Conservation (phyloP, 192 early-diverging fungal species). For the Backusella psychrophila region DNA sequence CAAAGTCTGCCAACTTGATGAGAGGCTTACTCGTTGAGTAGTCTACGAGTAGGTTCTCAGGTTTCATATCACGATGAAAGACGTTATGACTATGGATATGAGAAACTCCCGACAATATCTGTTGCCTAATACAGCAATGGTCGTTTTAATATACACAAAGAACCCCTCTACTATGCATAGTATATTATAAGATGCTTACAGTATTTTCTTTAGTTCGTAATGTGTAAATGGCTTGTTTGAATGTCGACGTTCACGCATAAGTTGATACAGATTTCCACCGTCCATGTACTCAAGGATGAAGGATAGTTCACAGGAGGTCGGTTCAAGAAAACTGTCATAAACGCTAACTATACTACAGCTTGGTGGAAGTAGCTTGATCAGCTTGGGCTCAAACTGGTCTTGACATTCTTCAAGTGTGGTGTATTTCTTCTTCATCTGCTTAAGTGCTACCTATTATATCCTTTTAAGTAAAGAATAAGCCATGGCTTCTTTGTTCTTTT, state of each 20-base stretch:
- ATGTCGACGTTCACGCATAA: conserved; percentile 75
- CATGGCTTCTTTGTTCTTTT: neutral
- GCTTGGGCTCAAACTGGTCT: conserved; percentile 75
- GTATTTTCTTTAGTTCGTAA: conserved; percentile 68
- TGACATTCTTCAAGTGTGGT: conserved; percentile 68
- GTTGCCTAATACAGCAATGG: conserved; percentile 52
- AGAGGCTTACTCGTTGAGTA: conserved; percentile 41
- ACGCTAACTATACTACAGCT: conserved; percentile 84
- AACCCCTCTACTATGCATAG: neutral
- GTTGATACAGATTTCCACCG: conserved; percentile 85
- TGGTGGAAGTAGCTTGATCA: conserved; percentile 64
- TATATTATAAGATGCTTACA: conserved; percentile 47
- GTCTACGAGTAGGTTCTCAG: conserved; percentile 61
- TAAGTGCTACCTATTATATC: conserved; percentile 72
- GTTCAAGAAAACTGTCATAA: conserved; percentile 77
- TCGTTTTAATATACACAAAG: neutral
- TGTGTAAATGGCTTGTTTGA: conserved; percentile 51
- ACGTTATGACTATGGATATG: conserved; percentile 92
- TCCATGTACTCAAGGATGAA: conserved; percentile 98
- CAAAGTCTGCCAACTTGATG: conserved; percentile 72
- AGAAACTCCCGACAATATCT: conserved; percentile 83
- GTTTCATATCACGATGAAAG: conserved; percentile 83
- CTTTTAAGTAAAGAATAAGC: neutral
- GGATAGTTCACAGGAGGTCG: conserved; percentile 64
- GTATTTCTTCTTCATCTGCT: conserved; percentile 87